A percentile compares a stretch with the other conserved stretches of the same genome.
Conservation (phyloP, 2,329 filamentous ascomycete genomes). For the Talaromyces sp. region DNA sequence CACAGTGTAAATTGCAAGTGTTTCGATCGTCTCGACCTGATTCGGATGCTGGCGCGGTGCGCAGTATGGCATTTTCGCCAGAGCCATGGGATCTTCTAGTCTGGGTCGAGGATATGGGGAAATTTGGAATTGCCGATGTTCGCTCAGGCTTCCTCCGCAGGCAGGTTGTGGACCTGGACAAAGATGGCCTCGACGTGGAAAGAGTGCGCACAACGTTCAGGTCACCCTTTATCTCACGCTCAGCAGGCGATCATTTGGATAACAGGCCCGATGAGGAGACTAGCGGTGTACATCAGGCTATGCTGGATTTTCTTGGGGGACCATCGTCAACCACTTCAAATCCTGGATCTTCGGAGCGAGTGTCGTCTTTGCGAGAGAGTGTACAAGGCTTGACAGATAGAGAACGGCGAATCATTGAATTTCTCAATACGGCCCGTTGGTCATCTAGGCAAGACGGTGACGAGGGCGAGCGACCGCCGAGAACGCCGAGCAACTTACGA, state of each 20-base stretch:
- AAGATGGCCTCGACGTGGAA: slow-evolving; percentile 27
- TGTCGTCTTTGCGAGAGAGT: slow-evolving; percentile 26
- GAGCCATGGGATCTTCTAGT: slow-evolving; percentile 85
- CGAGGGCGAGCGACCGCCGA: slow-evolving; percentile 23
- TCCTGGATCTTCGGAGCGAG: slow-evolving; percentile 20
- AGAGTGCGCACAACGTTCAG: slow-evolving; percentile 28
- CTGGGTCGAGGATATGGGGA: slow-evolving; percentile 80
- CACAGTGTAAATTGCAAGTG: slow-evolving; percentile 56
- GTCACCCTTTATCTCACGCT: slow-evolving; percentile 16
- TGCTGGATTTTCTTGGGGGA: slow-evolving; percentile 23
- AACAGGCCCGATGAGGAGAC: slow-evolving; percentile 17
- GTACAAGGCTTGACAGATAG: slow-evolving; percentile 36
- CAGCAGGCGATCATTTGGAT: slow-evolving; percentile 14
- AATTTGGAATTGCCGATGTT: slow-evolving; percentile 44
- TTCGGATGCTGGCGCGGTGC: slow-evolving; percentile 69
- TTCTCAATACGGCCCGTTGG: slow-evolving; percentile 38
- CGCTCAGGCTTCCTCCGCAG: slow-evolving; percentile 42
- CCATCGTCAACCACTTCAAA: slow-evolving; percentile 16
- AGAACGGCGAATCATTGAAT: slow-evolving; percentile 40
- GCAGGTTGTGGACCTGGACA: slow-evolving; percentile 37
- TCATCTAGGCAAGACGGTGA: slow-evolving; percentile 29
- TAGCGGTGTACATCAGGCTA: slow-evolving; percentile 19
- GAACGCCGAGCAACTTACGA: slow-evolving; percentile 23
- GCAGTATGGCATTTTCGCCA: slow-evolving; percentile 88
- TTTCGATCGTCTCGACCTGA: slow-evolving; percentile 73